Evolutionary conservation across 495 filamentous ascomycete genomes (phyloP).

Genomic region (Annulohypoxylon moriforme): DNA sequence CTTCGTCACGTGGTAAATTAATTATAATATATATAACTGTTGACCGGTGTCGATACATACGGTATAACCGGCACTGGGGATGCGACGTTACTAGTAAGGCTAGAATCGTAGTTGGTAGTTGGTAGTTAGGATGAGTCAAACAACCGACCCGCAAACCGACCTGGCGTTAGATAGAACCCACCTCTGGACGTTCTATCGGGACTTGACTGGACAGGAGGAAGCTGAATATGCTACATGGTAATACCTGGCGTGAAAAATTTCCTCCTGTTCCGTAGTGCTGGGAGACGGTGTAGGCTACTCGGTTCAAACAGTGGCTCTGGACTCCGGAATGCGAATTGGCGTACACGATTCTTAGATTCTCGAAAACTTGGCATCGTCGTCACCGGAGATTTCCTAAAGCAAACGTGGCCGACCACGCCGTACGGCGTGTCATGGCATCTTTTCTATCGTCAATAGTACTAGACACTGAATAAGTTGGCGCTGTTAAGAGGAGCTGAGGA

Average conservation of each 20-base stretch:
- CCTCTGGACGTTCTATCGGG: neutral
- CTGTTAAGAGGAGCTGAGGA: constrained; percentile 33
- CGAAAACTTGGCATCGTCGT: constrained; percentile 18
- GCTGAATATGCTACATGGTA: constrained; percentile 28
- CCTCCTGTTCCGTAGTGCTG: constrained; percentile 25
- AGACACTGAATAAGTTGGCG: neutral
- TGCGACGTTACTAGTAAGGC: constrained; percentile 46
- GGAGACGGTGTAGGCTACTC: constrained; percentile 20
- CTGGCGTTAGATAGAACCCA: constrained; percentile 1
- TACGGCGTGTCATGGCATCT: constrained; percentile 14
- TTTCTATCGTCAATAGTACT: neutral
- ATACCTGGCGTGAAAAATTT: constrained; percentile 31
- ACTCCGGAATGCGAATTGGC: constrained; percentile 17
- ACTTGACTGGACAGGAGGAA: constrained; percentile 30
- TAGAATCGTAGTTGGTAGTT: constrained; percentile 6
- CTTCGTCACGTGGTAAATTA: constrained; percentile 28
- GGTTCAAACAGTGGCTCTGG: constrained; percentile 14
- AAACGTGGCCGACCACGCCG: constrained; percentile 6
- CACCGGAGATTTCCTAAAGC: constrained; percentile 1
- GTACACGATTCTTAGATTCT: constrained; percentile 15
- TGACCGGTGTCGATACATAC: constrained; percentile 22
- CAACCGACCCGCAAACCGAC: constrained; percentile 10
- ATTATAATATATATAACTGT: constrained; percentile 16
- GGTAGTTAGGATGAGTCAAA: neutral
- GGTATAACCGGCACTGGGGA: constrained; percentile 33